A percentile compares a stretch with the other conserved stretches of the same genome.
phyloP scores from a whole-genome alignment of 2,329 filamentous ascomycete genomes.

The Fusarium mundagurra region DNA sequence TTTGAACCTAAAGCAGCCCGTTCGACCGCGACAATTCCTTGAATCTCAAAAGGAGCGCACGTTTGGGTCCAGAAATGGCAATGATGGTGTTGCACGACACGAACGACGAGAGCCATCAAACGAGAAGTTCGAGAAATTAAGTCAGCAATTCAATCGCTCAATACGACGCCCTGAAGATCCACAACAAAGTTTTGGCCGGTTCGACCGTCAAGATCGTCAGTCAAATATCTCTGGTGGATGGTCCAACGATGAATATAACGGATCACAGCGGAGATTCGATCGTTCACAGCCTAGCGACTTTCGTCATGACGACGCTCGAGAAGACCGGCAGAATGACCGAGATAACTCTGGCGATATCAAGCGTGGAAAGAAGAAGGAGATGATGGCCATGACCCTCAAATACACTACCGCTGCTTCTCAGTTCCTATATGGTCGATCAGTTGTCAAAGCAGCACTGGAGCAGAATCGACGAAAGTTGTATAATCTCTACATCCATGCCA shows the following conservation, averaged over 20 bases:
- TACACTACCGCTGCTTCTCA: conserved; percentile 89
- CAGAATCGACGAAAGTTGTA: conserved; percentile 77
- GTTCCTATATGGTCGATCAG: conserved; percentile 87
- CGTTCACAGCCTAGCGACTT: conserved; percentile 1
- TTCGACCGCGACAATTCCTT: conserved; percentile 38
- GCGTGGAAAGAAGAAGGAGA: conserved; percentile 42
- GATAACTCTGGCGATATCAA: conserved; percentile 1
- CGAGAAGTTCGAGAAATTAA: background rate
- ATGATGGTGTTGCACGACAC: background rate
- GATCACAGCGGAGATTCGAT: conserved; percentile 10
- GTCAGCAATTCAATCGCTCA: background rate
- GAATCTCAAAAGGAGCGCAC: conserved; percentile 17
- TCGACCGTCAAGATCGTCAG: background rate
- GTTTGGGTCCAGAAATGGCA: background rate
- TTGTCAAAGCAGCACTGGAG: conserved; percentile 81
- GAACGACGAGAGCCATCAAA: background rate
- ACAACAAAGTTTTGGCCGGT: background rate
- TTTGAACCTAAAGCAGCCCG: conserved; percentile 41
- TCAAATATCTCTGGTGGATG: background rate
- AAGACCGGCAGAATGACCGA: conserved; percentile 16
- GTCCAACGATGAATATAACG: conserved; percentile 2
- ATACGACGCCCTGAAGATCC: conserved; percentile 1
- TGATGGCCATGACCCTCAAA: conserved; percentile 52
- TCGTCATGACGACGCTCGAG: conserved; percentile 11
- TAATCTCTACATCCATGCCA: conserved; percentile 80